These are phyloP conservation scores for Collybia sordida DNA, from an alignment of 768 basidiomycete genomes.

Conservation along the genomic window DNA sequence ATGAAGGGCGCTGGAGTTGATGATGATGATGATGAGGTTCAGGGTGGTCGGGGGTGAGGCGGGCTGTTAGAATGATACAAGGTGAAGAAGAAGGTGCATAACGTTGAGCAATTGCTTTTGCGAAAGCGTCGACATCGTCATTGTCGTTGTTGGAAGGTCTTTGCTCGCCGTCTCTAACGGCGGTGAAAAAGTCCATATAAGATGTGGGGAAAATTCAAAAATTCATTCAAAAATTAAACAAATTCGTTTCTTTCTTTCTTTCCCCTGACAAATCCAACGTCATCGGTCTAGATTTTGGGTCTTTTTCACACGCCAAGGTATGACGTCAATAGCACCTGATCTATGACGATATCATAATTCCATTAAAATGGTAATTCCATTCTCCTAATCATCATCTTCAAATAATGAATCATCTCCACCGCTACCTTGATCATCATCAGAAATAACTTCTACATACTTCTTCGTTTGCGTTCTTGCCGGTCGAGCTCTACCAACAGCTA, in stretches of 20 bases:
- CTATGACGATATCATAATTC: too few relatives aligned
- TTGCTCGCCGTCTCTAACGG: conserved; percentile 21
- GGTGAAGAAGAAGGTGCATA: conserved; percentile 30
- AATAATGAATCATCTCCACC: conserved; percentile 47
- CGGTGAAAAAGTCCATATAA: conserved; percentile 43
- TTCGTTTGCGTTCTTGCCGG: conserved; percentile 49
- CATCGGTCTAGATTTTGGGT: not conserved
- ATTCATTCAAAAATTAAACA: not conserved
- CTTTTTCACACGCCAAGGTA: conserved; percentile 4
- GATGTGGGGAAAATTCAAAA: not conserved
- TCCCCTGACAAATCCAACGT: too few relatives aligned
- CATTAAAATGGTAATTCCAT: not conserved
- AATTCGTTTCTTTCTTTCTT: not conserved
- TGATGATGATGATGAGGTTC: not conserved
- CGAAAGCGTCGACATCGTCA: conserved; percentile 43
- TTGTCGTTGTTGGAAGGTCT: conserved; percentile 12
- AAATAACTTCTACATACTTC: conserved; percentile 63
- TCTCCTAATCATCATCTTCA: conserved; percentile 25
- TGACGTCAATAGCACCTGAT: not conserved
- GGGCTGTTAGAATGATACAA: conserved; percentile 33
- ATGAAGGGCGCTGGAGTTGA: too few relatives aligned
- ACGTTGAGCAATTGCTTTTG: conserved; percentile 50
- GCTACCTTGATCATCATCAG: conserved; percentile 51
- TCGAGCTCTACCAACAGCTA: conserved; percentile 36
- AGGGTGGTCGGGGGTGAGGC: conserved; percentile 24